These are phyloP conservation scores for Paracamarosporium sp. DNA, from an alignment of 2,329 filamentous ascomycete species.

Conservation along the genomic window DNA sequence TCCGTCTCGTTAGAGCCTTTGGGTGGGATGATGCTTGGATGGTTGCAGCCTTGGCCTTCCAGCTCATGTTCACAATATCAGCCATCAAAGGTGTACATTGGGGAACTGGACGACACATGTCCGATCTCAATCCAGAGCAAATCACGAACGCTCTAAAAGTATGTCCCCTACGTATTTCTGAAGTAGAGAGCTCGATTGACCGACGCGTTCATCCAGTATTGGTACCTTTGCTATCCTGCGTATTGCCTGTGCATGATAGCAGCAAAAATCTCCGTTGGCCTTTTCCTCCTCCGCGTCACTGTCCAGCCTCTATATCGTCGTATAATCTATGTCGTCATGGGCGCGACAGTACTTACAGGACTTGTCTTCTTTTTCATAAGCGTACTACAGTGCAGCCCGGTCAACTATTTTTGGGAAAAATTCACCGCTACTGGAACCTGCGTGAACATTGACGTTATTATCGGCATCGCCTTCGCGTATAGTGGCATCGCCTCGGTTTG, in stretches of 20 bases:
- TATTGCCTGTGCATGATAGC: conserved; percentile 42
- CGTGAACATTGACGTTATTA: conserved; percentile 49
- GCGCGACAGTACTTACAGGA: conserved; percentile 44
- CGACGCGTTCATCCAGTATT: conserved; percentile 26
- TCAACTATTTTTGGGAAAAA: conserved; percentile 58
- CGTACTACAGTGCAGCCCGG: conserved; percentile 58
- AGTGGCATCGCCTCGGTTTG: conserved; percentile 54
- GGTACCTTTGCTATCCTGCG: conserved; percentile 44
- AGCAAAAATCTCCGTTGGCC: conserved; percentile 41
- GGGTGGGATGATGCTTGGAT: conserved; percentile 44
- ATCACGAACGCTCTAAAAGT: conserved; percentile 39
- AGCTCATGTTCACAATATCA: conserved; percentile 39
- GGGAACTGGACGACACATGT: conserved; percentile 42
- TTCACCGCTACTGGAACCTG: conserved; percentile 49
- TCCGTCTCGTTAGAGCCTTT: conserved; percentile 48
- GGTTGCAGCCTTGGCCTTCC: conserved; percentile 32
- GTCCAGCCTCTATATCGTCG: conserved; percentile 33
- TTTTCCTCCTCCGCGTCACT: conserved; percentile 44
- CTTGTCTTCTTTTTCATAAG: conserved; percentile 55
- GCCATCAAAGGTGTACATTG: conserved; percentile 39
- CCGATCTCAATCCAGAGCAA: conserved; percentile 24
- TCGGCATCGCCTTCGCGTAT: conserved; percentile 54
- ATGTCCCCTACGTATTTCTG: conserved; percentile 7
- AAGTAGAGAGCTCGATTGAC: not conserved
- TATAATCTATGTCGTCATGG: conserved; percentile 48